Evolutionary conservation across 2,329 filamentous ascomycete species (phyloP), one percentile per base, ranked within the genome.

Genomic region (Aspergillus eucalypticola): DNA sequence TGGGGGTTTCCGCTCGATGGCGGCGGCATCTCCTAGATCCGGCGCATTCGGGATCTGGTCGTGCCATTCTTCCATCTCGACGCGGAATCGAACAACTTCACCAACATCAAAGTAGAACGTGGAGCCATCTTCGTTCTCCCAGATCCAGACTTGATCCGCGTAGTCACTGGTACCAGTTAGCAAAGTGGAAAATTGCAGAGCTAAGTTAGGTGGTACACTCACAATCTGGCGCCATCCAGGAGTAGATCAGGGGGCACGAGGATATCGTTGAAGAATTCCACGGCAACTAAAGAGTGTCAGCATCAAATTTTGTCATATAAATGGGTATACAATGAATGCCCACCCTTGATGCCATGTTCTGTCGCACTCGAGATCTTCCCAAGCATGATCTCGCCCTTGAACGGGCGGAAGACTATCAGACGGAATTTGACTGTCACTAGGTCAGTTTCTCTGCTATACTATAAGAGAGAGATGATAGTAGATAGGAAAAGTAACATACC

Each of bases 211-310:
- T 32, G 19, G 23, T 7, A 13, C 25, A 79, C 88, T 78, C 78
- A 92, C 89, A 91, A 96, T 72, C 86, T 84, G 25, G 88, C 87
- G n/a, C 86, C 87, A 27, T 90, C 86, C 41, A 92, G 90, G 3
- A 96, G 82, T 64, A 91, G 86, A 58, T 87, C 84, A 38, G 85
- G 86, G 1, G 85, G 91, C 64, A 98, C 87, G 60, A 91, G 89
- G 32, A 99, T 92, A 64, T 98, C 93, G 68, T 94, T 90, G 68
- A 97, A 99, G 75, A 99, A 99, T 64, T 96, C 91, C 3, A 93
- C 89, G 52, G 88, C 87, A 61, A 98, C 87, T 89, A 62, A 23
- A n/a, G 54, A 35, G 53, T 6, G 25, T 72, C 11, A 35, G 11
- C 32, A 35, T 35, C 32, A 58, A 72, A 61, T 48, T 52, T 27